phyloP scores from a whole-genome alignment of 495 filamentous ascomycete genomes.

The Tuber brumale region DNA sequence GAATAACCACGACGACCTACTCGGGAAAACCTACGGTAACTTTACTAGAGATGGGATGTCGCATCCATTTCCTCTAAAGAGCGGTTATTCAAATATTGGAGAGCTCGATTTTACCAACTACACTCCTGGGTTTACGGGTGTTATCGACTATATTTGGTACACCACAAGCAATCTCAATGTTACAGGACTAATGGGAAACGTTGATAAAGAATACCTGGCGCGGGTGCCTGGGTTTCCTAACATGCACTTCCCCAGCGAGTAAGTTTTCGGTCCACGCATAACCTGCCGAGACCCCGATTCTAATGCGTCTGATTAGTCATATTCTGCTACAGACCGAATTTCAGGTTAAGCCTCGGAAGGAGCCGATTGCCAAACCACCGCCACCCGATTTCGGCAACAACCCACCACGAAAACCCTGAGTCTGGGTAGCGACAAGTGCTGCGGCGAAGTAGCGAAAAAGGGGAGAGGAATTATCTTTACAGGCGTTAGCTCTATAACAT shows the following conservation, averaged over 20 bases:
- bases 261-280: constrained; percentile 25
- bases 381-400: constrained; percentile 40
- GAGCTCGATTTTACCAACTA: constrained; percentile 94
- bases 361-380: constrained; percentile 60
- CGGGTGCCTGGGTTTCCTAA: constrained; percentile 93
- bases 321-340: constrained; percentile 89
- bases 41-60: constrained; percentile 85
- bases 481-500: constrained; percentile 1
- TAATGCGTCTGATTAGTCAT: constrained; percentile 48
- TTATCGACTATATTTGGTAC: constrained; percentile 97
- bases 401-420: constrained; percentile 27
- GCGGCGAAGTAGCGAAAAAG: not conserved
- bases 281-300: constrained; percentile 4
- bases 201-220: constrained; percentile 83
- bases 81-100: constrained; percentile 65
- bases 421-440: not conserved
- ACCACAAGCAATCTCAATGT: constrained; percentile 85
- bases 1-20: constrained; percentile 69
- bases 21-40: constrained; percentile 70
- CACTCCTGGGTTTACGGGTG: constrained; percentile 78
- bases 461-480: not conserved
- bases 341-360: constrained; percentile 76
- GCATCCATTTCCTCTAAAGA: constrained; percentile 89
- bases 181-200: constrained; percentile 76
- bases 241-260: constrained; percentile 91